phyloP scores from a whole-genome alignment of 352 stramenopile genomes.

The Globisporangium parvum region DNA sequence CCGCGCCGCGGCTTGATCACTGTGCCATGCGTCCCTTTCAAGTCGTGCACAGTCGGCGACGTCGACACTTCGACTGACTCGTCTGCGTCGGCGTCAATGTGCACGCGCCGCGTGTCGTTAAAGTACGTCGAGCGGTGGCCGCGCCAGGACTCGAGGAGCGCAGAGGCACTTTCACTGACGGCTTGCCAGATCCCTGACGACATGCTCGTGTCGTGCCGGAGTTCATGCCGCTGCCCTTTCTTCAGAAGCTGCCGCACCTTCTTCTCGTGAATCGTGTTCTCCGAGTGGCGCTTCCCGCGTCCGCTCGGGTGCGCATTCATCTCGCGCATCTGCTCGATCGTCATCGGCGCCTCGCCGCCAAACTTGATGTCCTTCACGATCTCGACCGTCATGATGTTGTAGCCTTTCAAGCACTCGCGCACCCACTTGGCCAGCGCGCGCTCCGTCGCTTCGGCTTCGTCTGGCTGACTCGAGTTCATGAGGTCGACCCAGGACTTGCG shows the following conservation, averaged over 20 bases:
- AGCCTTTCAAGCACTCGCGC: constrained; percentile 51
- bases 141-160: neutral
- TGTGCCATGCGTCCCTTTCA: neutral
- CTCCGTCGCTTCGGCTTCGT: constrained; percentile 37
- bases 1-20: constrained; percentile 7
- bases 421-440: constrained; percentile 43
- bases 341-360: constrained; percentile 21
- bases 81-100: neutral
- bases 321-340: constrained; percentile 32
- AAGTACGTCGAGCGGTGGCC: constrained; percentile 3
- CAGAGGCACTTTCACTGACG: neutral
- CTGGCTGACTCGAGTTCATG: constrained; percentile 31
- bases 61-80: neutral
- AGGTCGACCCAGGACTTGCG: constrained; percentile 43
- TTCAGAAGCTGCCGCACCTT: constrained; percentile 32
- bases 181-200: neutral
- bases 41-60: neutral
- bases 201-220: neutral
- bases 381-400: constrained; percentile 68
- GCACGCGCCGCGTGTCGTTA: constrained; percentile 6
- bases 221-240: constrained; percentile 16
- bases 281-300: constrained; percentile 15
- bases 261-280: constrained; percentile 28
- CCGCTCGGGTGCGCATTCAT: neutral
- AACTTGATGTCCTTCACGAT: constrained; percentile 68